phyloP scores from a whole-genome alignment of 768 basidiomycete species.

The Hygrophorus pudorinus region DNA sequence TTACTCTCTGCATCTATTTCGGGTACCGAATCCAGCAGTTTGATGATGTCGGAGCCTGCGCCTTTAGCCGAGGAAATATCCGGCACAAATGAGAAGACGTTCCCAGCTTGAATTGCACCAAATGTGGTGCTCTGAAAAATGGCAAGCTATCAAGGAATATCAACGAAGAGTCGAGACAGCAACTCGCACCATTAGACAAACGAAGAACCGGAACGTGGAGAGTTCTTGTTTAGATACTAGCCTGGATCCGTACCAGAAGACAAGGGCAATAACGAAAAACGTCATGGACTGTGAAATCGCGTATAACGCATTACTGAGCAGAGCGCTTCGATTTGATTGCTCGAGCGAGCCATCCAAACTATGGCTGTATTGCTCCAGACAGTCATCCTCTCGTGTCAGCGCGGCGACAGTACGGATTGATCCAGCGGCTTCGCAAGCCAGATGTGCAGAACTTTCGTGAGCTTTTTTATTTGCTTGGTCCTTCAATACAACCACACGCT shows the following conservation, averaged over 20 bases:
- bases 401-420: slow-evolving; percentile 88
- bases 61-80: slow-evolving; percentile 80
- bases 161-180: not conserved
- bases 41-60: slow-evolving; percentile 67
- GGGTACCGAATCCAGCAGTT: slow-evolving; percentile 60
- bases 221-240: slow-evolving; percentile 49
- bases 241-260: slow-evolving; percentile 69
- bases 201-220: slow-evolving; percentile 62
- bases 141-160: not conserved
- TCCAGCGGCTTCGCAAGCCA: slow-evolving; percentile 87
- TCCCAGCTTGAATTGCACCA: slow-evolving; percentile 81
- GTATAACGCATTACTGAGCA: slow-evolving; percentile 59
- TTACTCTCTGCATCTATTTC: slow-evolving; percentile 75
- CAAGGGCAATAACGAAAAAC: slow-evolving; percentile 77
- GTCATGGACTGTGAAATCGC: slow-evolving; percentile 63
- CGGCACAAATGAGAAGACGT: slow-evolving; percentile 77
- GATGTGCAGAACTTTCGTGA: slow-evolving; percentile 74
- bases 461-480: slow-evolving; percentile 73
- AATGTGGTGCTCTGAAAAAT: slow-evolving; percentile 53
- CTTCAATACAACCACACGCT: slow-evolving; percentile 82
- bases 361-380: slow-evolving; percentile 52
- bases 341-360: slow-evolving; percentile 65
- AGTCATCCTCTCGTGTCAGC: slow-evolving; percentile 80
- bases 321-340: slow-evolving; percentile 51
- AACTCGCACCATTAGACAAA: slow-evolving; percentile 62